A percentile compares a stretch with the other conserved stretches of the same genome.
These are phyloP conservation scores for Apiospora aurea DNA, from an alignment of 2,329 filamentous ascomycete genomes.

Conservation along the genomic window DNA sequence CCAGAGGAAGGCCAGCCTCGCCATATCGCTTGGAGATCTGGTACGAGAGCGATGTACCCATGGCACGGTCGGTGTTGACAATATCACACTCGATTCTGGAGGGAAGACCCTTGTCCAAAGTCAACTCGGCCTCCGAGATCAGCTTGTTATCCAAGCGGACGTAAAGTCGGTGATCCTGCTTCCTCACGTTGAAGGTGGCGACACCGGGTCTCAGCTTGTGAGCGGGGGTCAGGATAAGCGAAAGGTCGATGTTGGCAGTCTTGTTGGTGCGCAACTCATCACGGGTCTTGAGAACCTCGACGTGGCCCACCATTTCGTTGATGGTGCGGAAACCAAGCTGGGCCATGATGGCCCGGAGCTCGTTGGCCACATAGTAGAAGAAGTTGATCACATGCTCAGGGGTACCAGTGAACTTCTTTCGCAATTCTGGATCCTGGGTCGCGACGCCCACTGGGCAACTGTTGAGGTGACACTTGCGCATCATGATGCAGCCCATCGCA, in stretches of 20 bases:
- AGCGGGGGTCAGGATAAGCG: conserved; percentile 91
- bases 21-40: conserved; percentile 94
- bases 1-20: conserved; percentile 85
- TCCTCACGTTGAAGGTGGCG: conserved; percentile 96
- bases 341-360: conserved; percentile 96
- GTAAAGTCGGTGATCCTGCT: conserved; percentile 95
- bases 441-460: conserved; percentile 77
- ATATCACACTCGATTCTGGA: conserved; percentile 95
- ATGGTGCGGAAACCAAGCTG: conserved; percentile 93
- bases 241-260: conserved; percentile 92
- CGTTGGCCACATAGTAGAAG: conserved; percentile 97
- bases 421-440: conserved; percentile 91
- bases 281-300: conserved; percentile 83
- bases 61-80: conserved; percentile 93
- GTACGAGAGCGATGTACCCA: conserved; percentile 94
- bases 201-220: conserved; percentile 94
- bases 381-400: conserved; percentile 99
- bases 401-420: conserved; percentile 91
- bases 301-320: conserved; percentile 97
- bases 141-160: conserved; percentile 96
- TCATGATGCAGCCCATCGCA: conserved; percentile 96
- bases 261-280: conserved; percentile 89
- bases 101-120: conserved; percentile 91
- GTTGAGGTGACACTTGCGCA: conserved; percentile 73
- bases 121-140: conserved; percentile 92